These are phyloP conservation scores for Umbelopsis sp. DNA, from an alignment of 371 early-diverging fungal species.

Conservation along the genomic window DNA sequence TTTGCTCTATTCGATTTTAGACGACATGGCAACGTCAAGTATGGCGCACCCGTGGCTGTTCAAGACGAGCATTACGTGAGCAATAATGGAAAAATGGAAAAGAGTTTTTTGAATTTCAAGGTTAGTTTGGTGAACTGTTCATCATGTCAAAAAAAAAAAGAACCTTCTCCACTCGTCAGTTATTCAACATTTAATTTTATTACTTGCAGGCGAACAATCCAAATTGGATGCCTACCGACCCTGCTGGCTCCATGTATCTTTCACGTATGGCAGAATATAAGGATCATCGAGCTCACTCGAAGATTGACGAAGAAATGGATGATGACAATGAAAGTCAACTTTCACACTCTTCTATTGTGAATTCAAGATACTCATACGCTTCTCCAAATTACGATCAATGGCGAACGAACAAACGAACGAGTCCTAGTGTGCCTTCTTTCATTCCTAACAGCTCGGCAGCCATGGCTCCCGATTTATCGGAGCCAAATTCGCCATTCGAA, in stretches of 20 bases:
- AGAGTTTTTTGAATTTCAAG: conserved; percentile 94
- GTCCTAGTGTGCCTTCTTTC: background rate
- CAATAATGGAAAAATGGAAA: conserved; percentile 96
- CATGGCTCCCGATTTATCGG: background rate
- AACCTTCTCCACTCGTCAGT: no score
- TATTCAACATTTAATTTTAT: no score
- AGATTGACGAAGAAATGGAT: background rate
- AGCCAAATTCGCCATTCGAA: background rate
- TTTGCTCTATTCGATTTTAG: conserved; percentile 93
- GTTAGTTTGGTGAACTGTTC: conserved; percentile 38
- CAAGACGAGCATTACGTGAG: conserved; percentile 68
- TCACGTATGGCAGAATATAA: conserved; percentile 44
- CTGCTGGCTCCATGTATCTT: conserved; percentile 74
- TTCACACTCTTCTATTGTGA: conserved; percentile 64
- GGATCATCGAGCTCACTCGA: conserved; percentile 19
- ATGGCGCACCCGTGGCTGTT: conserved; percentile 73
- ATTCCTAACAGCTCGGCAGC: background rate
- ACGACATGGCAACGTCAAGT: conserved; percentile 82
- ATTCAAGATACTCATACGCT: conserved; percentile 15
- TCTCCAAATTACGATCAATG: background rate
- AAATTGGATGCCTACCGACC: conserved; percentile 77
- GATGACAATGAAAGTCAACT: background rate
- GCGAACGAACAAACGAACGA: background rate
- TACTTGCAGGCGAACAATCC: conserved; percentile 73
- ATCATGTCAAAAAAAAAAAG: background rate